Evolutionary conservation across 2,329 filamentous ascomycete genomes (phyloP).

Genomic region (Penicillium sp.): DNA sequence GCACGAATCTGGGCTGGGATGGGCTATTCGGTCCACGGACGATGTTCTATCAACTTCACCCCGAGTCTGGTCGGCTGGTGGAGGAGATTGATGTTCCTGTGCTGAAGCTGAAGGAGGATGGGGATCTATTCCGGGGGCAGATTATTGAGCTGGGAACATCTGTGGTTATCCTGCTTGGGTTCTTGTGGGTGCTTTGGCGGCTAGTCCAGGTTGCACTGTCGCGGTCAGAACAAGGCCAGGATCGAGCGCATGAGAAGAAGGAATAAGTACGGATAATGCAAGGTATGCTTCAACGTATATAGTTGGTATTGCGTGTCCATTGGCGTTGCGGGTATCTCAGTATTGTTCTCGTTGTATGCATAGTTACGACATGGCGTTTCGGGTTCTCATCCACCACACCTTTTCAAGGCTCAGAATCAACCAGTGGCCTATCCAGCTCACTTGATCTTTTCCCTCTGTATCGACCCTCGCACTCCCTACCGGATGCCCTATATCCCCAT

Average conservation of each 20-base stretch:
- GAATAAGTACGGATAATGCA: slow-evolving; percentile 18
- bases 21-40: slow-evolving; percentile 73
- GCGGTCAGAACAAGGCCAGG: not conserved
- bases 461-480: not conserved
- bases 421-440: not conserved
- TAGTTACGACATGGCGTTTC: slow-evolving; percentile 4
- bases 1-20: slow-evolving; percentile 83
- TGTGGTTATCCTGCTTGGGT: slow-evolving; percentile 62
- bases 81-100: slow-evolving; percentile 66
- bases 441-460: not conserved
- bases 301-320: not conserved
- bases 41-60: slow-evolving; percentile 77
- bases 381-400: not conserved
- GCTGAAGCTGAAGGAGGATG: slow-evolving; percentile 56
- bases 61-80: slow-evolving; percentile 51
- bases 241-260: slow-evolving; percentile 28
- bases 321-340: slow-evolving; percentile 1
- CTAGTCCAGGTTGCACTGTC: slow-evolving; percentile 41
- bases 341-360: slow-evolving; percentile 1
- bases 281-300: not conserved
- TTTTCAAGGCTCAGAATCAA: not conserved
- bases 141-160: slow-evolving; percentile 59
- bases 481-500: slow-evolving; percentile 22
- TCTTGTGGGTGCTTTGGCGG: slow-evolving; percentile 69
- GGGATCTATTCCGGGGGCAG: slow-evolving; percentile 38